These are phyloP conservation scores for Ceratobasidium sp. DNA, from an alignment of 1,284 basidiomycete species.

Conservation along the genomic window DNA sequence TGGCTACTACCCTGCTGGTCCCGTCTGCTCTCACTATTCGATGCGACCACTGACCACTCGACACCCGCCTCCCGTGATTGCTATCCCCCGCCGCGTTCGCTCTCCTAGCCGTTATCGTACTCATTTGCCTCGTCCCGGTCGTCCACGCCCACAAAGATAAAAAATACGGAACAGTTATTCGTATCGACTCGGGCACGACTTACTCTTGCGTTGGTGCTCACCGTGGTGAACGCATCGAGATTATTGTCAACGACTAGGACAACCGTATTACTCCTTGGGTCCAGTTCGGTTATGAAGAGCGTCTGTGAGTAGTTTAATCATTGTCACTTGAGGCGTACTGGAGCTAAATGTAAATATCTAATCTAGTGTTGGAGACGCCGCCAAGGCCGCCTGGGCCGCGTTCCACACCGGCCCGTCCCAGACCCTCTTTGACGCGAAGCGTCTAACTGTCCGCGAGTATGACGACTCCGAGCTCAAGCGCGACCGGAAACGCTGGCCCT, in stretches of 20 bases:
- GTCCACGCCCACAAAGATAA: conserved; percentile 55
- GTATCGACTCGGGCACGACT: conserved; percentile 86
- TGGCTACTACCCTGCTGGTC: too few species aligned
- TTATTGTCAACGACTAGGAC: conserved; percentile 97
- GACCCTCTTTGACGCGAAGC: conserved; percentile 97
- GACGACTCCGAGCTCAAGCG: too few species aligned
- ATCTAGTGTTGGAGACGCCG: conserved; percentile 73
- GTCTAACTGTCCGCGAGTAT: conserved; percentile 98
- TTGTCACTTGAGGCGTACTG: neutral
- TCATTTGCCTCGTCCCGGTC: conserved; percentile 46
- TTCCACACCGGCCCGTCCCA: too few species aligned
- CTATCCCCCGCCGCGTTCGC: conserved; percentile 41
- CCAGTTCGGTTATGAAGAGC: conserved; percentile 90
- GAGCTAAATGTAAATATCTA: neutral
- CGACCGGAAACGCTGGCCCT: conserved; percentile 91
- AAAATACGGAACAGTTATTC: conserved; percentile 94
- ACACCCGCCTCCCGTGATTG: too few species aligned
- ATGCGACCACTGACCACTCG: too few species aligned
- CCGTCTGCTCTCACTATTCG: too few species aligned
- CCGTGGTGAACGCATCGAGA: conserved; percentile 92
- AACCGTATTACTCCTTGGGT: conserved; percentile 98
- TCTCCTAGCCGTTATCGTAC: conserved; percentile 41
- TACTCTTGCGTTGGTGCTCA: conserved; percentile 71
- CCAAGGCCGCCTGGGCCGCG: too few species aligned
- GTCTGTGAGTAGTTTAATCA: conserved; percentile 70